Evolutionary conservation across 1,284 basidiomycete species (phyloP).

Genomic region (Dichomitus squalens): DNA sequence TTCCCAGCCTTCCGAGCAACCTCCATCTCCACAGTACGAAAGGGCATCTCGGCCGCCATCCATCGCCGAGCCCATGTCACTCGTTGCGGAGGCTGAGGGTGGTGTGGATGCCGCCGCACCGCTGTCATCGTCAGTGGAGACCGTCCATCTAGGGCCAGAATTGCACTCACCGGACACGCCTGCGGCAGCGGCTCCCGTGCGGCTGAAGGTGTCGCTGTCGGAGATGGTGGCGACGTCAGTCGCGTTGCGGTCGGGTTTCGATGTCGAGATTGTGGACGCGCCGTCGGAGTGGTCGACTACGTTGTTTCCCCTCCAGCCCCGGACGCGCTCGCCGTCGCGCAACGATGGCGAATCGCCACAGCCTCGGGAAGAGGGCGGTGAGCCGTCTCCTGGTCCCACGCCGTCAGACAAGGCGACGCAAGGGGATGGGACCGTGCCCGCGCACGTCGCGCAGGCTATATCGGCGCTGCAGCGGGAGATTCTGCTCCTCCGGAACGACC

Average conservation of each 20-base stretch:
- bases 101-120: constrained; percentile 23
- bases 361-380: constrained; percentile 7
- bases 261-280: constrained; percentile 53
- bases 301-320: constrained; percentile 23
- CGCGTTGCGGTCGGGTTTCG: constrained; percentile 65
- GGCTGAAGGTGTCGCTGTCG: constrained; percentile 59
- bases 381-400: not conserved
- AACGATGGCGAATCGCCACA: constrained; percentile 18
- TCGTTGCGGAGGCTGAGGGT: not conserved
- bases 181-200: constrained; percentile 18
- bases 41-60: constrained; percentile 4
- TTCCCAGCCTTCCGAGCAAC: not conserved
- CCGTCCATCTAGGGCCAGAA: constrained; percentile 4
- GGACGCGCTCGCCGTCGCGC: constrained; percentile 27
- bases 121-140: constrained; percentile 21
- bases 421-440: constrained; percentile 35
- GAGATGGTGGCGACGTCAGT: constrained; percentile 72
- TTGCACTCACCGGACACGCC: not conserved
- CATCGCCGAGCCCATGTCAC: constrained; percentile 4
- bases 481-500: constrained; percentile 71
- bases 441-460: constrained; percentile 60
- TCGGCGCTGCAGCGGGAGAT: constrained; percentile 73
- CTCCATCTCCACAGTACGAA: not conserved
- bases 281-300: constrained; percentile 26
- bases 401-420: not conserved